A percentile compares a stretch with the other conserved stretches of the same genome.
These are phyloP conservation scores for Penicillium nordicum DNA, from an alignment of 2,329 filamentous ascomycete genomes.

Conservation along the genomic window DNA sequence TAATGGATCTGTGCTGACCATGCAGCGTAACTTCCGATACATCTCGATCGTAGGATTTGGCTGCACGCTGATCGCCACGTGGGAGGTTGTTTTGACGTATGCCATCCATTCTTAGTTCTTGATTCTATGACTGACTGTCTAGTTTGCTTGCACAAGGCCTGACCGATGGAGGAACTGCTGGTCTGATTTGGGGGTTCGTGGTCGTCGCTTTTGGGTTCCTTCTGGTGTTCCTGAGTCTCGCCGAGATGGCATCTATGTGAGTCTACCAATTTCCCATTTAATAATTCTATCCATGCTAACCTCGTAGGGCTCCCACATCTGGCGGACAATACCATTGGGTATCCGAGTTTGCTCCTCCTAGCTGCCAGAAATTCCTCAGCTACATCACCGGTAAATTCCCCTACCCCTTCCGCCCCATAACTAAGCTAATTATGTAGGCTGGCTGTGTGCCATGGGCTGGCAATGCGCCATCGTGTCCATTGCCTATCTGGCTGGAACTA, in stretches of 20 bases:
- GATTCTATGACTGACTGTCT: neutral
- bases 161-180: conserved; percentile 52
- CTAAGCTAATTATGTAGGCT: conserved; percentile 16
- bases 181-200: conserved; percentile 53
- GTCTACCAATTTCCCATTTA: neutral
- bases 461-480: conserved; percentile 25
- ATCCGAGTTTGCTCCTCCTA: conserved; percentile 32
- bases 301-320: conserved; percentile 35
- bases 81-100: conserved; percentile 43
- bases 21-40: conserved; percentile 44
- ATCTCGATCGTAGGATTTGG: conserved; percentile 46
- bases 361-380: conserved; percentile 33
- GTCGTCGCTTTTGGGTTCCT: conserved; percentile 48
- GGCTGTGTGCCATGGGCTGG: conserved; percentile 32
- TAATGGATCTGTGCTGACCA: neutral
- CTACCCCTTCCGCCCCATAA: fast-evolving
- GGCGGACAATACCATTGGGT: conserved; percentile 16
- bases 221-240: conserved; percentile 44
- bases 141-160: conserved; percentile 3
- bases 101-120: neutral
- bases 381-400: conserved; percentile 16
- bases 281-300: neutral
- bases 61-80: conserved; percentile 43
- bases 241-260: conserved; percentile 51
- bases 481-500: conserved; percentile 28